Conservation (phyloP, 2,329 filamentous ascomycete species). For the Escovopsis sp. region DNA sequence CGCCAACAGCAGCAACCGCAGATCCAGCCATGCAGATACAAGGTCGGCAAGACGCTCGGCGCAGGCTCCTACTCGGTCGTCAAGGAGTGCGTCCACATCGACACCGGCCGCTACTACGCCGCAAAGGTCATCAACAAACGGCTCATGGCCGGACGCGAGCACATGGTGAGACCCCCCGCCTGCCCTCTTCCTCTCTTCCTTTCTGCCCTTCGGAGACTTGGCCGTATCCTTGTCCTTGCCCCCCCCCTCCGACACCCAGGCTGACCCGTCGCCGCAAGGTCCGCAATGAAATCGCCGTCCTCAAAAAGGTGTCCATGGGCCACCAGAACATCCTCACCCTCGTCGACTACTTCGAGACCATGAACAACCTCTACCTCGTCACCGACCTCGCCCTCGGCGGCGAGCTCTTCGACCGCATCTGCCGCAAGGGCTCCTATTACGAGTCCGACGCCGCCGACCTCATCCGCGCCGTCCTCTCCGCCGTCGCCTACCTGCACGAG, state of each 20-base stretch:
- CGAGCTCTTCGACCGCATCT: slow-evolving; percentile 96
- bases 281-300: slow-evolving; percentile 91
- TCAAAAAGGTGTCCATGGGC: slow-evolving; percentile 97
- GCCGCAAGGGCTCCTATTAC: slow-evolving; percentile 95
- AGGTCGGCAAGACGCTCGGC: slow-evolving; percentile 93
- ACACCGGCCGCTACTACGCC: slow-evolving; percentile 94
- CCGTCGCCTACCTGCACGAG: slow-evolving; percentile 96
- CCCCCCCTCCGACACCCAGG: too few relatives aligned
- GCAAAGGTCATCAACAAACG: slow-evolving; percentile 99
- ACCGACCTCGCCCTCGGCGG: slow-evolving; percentile 93
- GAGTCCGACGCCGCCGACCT: slow-evolving; percentile 93
- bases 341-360: slow-evolving; percentile 98
- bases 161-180: slow-evolving; percentile 54
- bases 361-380: slow-evolving; percentile 98
- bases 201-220: background rate
- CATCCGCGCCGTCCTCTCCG: slow-evolving; percentile 85
- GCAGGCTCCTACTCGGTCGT: slow-evolving; percentile 97
- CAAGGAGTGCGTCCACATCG: slow-evolving; percentile 97
- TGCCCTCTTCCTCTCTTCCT: background rate
- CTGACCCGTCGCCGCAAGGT: slow-evolving; percentile 39
- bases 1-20: slow-evolving; percentile 33
- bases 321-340: slow-evolving; percentile 96
- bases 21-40: slow-evolving; percentile 93
- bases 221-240: too few relatives aligned
- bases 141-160: slow-evolving; percentile 90